These are phyloP conservation scores for Mucor saturninus DNA, from an alignment of 371 early-diverging fungal species.

Conservation along the genomic window DNA sequence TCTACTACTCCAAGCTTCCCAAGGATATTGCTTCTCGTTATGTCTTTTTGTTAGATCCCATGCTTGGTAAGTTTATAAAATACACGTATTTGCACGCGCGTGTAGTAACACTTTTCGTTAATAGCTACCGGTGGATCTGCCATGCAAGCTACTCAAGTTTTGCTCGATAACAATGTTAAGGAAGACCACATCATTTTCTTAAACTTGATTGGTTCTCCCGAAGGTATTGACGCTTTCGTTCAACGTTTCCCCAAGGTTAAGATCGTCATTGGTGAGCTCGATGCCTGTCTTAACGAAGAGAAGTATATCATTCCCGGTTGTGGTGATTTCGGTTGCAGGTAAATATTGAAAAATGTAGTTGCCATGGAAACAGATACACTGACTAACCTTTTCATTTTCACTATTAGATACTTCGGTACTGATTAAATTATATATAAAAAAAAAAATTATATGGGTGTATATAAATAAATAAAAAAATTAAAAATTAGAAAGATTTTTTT, in stretches of 20 bases:
- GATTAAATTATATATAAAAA: conserved; percentile 20
- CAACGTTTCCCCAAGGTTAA: conserved; percentile 77
- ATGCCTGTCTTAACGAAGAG: conserved; percentile 78
- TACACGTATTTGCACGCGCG: background rate
- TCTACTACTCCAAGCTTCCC: conserved; percentile 92
- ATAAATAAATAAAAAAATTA: background rate
- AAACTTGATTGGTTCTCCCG: conserved; percentile 82
- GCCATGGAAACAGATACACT: too few species aligned
- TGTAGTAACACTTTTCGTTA: background rate
- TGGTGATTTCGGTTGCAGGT: conserved; percentile 91
- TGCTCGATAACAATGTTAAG: conserved; percentile 83
- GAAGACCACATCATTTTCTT: conserved; percentile 87
- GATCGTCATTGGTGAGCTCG: conserved; percentile 86
- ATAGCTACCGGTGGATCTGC: conserved; percentile 94
- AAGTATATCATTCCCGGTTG: conserved; percentile 93
- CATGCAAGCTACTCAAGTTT: conserved; percentile 88
- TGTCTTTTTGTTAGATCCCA: conserved; percentile 90
- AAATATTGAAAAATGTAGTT: background rate
- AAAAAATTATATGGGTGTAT: background rate
- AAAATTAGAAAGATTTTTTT: background rate
- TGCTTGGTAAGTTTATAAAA: conserved; percentile 72
- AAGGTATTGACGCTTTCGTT: conserved; percentile 82
- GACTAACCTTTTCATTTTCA: background rate
- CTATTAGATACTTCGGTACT: conserved; percentile 56
- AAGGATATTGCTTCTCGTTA: conserved; percentile 84